These are phyloP conservation scores for Nicotiana paniculata DNA, from an alignment of 257 asterid species.

Conservation along the genomic window DNA sequence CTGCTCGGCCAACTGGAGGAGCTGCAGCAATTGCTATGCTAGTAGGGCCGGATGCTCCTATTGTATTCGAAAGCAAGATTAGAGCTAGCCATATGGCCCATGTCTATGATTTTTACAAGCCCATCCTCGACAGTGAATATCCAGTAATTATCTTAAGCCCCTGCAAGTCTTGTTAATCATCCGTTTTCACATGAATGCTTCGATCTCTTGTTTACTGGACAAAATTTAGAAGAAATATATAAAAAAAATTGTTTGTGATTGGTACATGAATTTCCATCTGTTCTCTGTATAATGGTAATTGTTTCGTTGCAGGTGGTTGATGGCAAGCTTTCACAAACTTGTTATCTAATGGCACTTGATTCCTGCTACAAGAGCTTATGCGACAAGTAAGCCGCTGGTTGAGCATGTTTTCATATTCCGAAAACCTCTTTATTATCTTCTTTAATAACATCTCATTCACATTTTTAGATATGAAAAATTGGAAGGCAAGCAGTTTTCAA, in stretches of 20 bases:
- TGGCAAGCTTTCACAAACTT: conserved; percentile 98
- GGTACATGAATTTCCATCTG: background rate
- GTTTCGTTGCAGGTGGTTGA: conserved; percentile 70
- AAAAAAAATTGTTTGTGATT: background rate
- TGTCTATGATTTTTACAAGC: conserved; percentile 96
- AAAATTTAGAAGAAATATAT: background rate
- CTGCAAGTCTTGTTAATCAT: background rate
- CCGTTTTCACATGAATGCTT: background rate
- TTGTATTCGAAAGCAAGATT: conserved; percentile 87
- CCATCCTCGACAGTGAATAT: conserved; percentile 97
- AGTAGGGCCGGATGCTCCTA: conserved; percentile 95
- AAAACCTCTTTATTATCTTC: background rate
- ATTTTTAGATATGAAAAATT: conserved; percentile 58
- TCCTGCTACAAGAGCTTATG: conserved; percentile 85
- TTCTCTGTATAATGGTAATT: background rate
- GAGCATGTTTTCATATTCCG: background rate
- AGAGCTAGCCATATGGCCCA: conserved; percentile 98
- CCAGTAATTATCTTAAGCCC: conserved; percentile 50
- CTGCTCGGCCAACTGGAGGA: conserved; percentile 99
- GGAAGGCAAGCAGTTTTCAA: conserved; percentile 81
- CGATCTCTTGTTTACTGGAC: background rate
- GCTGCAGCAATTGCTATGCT: conserved; percentile 98
- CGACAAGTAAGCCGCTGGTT: conserved; percentile 44
- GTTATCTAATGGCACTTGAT: conserved; percentile 98
- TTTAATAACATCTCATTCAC: background rate